Evolutionary conservation across 2,329 filamentous ascomycete species (phyloP).

Genomic region (Trichophyton simii): DNA sequence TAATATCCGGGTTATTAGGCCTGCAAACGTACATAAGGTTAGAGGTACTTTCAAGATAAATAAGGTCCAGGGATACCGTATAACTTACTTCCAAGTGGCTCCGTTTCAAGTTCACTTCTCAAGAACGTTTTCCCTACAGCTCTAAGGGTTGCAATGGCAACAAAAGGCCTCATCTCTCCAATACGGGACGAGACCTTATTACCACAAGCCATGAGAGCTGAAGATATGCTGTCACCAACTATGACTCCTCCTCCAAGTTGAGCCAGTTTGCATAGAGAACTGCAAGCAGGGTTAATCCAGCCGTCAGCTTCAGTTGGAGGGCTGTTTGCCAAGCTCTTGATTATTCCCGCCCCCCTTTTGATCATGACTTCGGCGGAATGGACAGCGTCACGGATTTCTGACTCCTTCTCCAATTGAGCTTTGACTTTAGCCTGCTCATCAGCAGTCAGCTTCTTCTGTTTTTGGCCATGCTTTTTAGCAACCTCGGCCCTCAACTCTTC

Average conservation of each 20-base stretch:
- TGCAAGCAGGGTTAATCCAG: constrained; percentile 78
- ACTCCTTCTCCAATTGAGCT: constrained; percentile 77
- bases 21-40: constrained; percentile 16
- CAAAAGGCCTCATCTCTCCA: constrained; percentile 63
- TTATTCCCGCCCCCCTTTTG: constrained; percentile 71
- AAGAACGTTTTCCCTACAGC: constrained; percentile 63
- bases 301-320: constrained; percentile 77
- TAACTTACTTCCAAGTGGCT: constrained; percentile 57
- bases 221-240: constrained; percentile 64
- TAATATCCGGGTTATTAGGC: constrained; percentile 71
- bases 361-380: constrained; percentile 56
- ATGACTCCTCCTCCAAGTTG: constrained; percentile 64
- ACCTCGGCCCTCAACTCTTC: constrained; percentile 77
- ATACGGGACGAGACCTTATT: constrained; percentile 62
- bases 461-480: constrained; percentile 76
- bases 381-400: constrained; percentile 62
- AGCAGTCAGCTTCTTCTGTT: constrained; percentile 75
- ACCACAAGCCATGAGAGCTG: constrained; percentile 68
- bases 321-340: constrained; percentile 67
- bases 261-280: constrained; percentile 59
- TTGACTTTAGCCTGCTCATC: constrained; percentile 88
- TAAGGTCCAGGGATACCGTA: background rate
- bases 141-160: constrained; percentile 76
- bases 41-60: background rate
- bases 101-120: constrained; percentile 57